Base-by-base conservation (phyloP, 2,329 filamentous ascomycete genomes). In the Colletotrichum cuscutae region DNA sequence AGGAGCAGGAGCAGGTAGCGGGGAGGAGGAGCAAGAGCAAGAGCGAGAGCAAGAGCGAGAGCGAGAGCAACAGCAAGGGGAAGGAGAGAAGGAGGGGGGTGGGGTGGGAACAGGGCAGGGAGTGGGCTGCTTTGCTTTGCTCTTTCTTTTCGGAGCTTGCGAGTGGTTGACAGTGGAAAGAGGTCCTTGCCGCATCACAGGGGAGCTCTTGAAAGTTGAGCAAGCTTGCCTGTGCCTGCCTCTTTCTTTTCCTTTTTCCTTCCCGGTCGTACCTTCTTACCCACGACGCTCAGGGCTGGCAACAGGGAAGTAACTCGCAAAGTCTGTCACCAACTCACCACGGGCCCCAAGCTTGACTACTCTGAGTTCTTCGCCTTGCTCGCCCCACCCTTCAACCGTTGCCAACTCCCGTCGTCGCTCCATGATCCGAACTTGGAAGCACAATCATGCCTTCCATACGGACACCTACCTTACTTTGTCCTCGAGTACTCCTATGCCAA, bases 71-170 rank as follows among this genome's bases (percentile, higher is more conserved):
- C 37, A 32, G 7, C 15, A 52, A 24, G 60, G 30, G 24, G 24
- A 35, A 49, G 42, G 42, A 46, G 26, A 24, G 58, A 19, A 28
- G 58, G 15, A 28, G 7, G 24, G 54, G 64, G 64, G 57, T 49
- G 64, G 58, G 65, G 69, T 42, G 65, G 32, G 32, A 24, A 9
- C 24, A 60, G 12, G 30, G 49, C 28, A 63, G 28, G 12, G 32
- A 54, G 65, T 72, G 65, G 69, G 19, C 13, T 13, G 5, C 52
- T 59, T 54, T 72, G 26, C 22, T 54, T n/a, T 61, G 30, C 59
- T 46, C 42, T 72, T 64, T 54, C 65, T 72, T 59, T 72, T 72
- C 53, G 65, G 70, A 72, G 65, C 70, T 70, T 70, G 60, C 32
- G 70, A 70, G 65, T 72, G 70, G 70, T 64, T n/a, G 59, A 32